phyloP scores from a whole-genome alignment of 805 yeast species.

The Huiozyma naganishii region DNA sequence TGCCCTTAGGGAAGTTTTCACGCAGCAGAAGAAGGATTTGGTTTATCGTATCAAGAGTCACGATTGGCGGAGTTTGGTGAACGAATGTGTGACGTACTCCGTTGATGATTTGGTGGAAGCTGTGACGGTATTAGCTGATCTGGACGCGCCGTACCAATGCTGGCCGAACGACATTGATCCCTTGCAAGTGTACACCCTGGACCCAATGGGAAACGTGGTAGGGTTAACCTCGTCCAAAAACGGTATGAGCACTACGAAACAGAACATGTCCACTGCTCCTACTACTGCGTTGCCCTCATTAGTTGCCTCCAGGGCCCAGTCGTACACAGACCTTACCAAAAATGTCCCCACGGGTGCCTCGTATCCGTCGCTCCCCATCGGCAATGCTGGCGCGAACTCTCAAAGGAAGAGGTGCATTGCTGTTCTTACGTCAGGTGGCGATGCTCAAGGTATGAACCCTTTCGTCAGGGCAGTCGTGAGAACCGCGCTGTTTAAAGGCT shows the following conservation, averaged over 20 bases:
- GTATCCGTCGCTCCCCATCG: slow-evolving; percentile 12
- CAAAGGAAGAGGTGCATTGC: slow-evolving; percentile 39
- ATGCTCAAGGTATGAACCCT: slow-evolving; percentile 73
- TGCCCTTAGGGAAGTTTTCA: slow-evolving; percentile 14
- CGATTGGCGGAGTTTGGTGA: slow-evolving; percentile 41
- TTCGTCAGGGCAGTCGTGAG: slow-evolving; percentile 66
- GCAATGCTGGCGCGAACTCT: slow-evolving; percentile 1
- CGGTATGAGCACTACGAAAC: slow-evolving; percentile 38
- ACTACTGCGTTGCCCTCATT: slow-evolving; percentile 2
- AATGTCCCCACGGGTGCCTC: slow-evolving; percentile 5
- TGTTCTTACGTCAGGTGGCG: slow-evolving; percentile 74
- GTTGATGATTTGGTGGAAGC: slow-evolving; percentile 20
- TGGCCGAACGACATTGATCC: slow-evolving; percentile 68
- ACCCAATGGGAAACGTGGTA: slow-evolving; percentile 72
- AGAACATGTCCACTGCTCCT: slow-evolving; percentile 9
- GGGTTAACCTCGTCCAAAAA: slow-evolving; percentile 63
- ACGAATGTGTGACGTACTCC: slow-evolving; percentile 28
- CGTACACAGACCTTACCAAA: slow-evolving; percentile 10
- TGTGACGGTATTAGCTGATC: slow-evolving; percentile 14
- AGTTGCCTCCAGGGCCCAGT: slow-evolving; percentile 8
- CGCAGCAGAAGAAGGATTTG: slow-evolving; percentile 10
- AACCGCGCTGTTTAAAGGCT: slow-evolving; percentile 49
- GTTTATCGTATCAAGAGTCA: slow-evolving; percentile 9
- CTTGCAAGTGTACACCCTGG: slow-evolving; percentile 60
- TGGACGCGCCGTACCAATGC: slow-evolving; percentile 36